Evolutionary conservation across 73 alveolate genomes (phyloP).

Genomic region (Diophrys sp.): DNA sequence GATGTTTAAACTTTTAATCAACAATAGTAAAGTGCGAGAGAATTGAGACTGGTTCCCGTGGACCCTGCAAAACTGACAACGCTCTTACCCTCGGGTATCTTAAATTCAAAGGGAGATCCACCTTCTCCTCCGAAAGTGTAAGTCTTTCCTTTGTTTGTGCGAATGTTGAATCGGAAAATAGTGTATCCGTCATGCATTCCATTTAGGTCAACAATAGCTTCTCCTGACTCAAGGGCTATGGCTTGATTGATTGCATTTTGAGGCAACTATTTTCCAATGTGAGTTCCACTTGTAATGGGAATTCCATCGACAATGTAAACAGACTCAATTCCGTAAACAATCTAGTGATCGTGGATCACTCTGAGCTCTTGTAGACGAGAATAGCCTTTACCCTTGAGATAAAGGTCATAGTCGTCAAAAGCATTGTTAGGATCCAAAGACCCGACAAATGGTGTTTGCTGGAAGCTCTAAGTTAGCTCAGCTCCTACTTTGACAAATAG

Average conservation of each 20-base stretch:
- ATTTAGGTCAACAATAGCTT: not conserved
- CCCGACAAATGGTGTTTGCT: not conserved
- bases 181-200: not conserved
- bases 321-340: not conserved
- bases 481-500: not conserved
- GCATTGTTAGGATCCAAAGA: not conserved
- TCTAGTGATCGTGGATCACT: not conserved
- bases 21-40: not conserved
- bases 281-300: not conserved
- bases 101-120: not conserved
- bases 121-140: not conserved
- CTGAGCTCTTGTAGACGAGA: not conserved
- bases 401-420: slow-evolving; percentile 2
- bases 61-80: slow-evolving; percentile 1
- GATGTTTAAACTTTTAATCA: no score
- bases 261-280: not conserved
- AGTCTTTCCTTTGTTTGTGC: not conserved
- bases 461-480: not conserved
- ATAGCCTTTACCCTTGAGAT: not conserved
- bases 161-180: not conserved
- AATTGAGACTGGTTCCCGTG: not conserved
- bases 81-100: not conserved
- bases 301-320: not conserved
- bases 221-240: not conserved
- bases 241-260: not conserved